phyloP scores from a whole-genome alignment of 2,329 filamentous ascomycete species.

The Alternaria sp. region DNA sequence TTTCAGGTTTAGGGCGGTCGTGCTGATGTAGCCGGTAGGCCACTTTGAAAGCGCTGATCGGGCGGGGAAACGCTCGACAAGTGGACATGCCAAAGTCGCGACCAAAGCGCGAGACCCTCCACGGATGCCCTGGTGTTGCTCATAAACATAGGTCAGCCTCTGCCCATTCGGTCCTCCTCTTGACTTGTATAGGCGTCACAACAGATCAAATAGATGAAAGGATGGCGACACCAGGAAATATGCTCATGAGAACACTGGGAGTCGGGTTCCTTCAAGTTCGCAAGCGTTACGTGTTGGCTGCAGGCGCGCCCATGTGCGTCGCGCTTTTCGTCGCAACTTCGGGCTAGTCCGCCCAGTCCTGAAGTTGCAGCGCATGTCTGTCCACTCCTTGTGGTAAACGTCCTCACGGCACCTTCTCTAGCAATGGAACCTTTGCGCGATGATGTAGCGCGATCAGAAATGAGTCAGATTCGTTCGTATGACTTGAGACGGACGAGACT shows the following conservation, averaged over 20 bases:
- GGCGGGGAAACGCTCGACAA: not conserved
- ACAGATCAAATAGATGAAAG: not conserved
- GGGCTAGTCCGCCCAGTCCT: not conserved
- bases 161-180: constrained; percentile 5
- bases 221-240: not conserved
- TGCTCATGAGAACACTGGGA: not conserved
- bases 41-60: not conserved
- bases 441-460: not conserved
- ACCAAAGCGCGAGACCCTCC: not conserved
- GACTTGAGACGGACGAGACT: not conserved
- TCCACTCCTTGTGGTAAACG: not conserved
- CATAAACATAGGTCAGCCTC: not conserved
- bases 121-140: not conserved
- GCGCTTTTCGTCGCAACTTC: constrained; percentile 1
- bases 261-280: not conserved
- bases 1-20: not conserved
- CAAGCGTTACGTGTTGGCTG: not conserved
- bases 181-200: not conserved
- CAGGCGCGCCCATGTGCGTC: not conserved
- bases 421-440: not conserved
- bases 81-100: not conserved
- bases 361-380: constrained; percentile 4
- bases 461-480: not conserved
- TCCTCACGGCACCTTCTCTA: not conserved
- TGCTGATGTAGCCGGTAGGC: not conserved